Base-by-base conservation (phyloP, 208 protist species). In the Trypanosoma scelopori region DNA sequence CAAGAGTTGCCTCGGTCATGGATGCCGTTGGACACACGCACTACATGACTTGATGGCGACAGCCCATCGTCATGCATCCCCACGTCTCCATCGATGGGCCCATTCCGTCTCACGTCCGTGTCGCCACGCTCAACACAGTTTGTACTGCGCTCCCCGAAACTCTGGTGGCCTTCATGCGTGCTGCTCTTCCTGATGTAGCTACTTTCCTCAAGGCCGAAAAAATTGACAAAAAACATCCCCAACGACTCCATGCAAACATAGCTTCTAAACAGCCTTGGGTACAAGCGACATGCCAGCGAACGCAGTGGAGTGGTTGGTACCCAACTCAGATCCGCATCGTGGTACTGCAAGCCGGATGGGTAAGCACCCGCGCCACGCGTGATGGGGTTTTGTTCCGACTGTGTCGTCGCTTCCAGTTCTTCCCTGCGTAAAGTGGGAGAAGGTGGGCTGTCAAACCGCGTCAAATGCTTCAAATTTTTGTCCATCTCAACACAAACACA, bases 241-340 rank as follows among this genome's bases (percentile, higher is more conserved):
- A 3, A 47, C 23, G 45, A 30, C 37, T 64, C 47, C 50, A 71
- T 64, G 5, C 4, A 39, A 1, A 43, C 0, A 49, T 42, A 45
- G 0, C 18, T 37, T 15, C 20, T 32, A 15, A 20, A 30, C 1
- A 71, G 32, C 6, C 3, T 28, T 1, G 65, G 65, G 37, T 71
- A 71, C 0, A 22, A 22, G 6, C 37, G 5, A 22, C 37, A 28
- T 0, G 45, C 27, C 6, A 39, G 18, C 23, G 25, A 22, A 3
- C 65, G 65, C 20, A 71, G 47, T 25, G 43, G 0, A 4, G 20
- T n/a, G 5, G 47, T 58, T 35, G 65, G 65, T 3, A 71, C 56
- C 65, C 53, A 71, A 1, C 57, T 47, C 0, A 71, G 39, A 1
- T 57, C 27, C 11, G 25, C 48, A 39, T 71, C 65, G 27, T 64